Conservation (phyloP, 2,329 filamentous ascomycete genomes). For the Fusarium marasasianum region DNA sequence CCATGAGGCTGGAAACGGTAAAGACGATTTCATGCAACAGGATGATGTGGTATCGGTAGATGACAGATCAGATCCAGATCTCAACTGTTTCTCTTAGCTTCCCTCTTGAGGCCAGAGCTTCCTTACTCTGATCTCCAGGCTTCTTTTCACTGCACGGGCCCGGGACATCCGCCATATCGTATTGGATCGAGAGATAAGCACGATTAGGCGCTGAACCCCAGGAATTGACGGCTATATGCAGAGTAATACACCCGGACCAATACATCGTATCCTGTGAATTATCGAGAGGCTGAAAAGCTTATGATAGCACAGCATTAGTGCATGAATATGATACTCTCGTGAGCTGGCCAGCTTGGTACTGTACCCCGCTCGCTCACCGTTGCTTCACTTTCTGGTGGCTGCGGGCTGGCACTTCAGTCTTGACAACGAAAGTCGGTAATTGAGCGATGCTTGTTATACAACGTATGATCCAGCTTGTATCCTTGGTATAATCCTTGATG, state of each 20-base stretch:
- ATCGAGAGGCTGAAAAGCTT: background rate
- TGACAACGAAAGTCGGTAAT: background rate
- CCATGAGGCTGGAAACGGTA: slow-evolving; percentile 8
- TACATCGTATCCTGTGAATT: background rate
- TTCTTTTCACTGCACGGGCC: background rate
- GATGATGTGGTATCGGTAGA: background rate
- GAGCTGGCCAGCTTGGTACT: background rate
- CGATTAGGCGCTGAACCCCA: background rate
- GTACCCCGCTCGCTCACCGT: slow-evolving; percentile 14
- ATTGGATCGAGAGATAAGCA: background rate
- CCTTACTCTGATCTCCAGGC: background rate
- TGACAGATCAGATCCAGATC: slow-evolving; percentile 14
- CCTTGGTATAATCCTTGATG: background rate
- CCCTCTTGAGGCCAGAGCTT: background rate
- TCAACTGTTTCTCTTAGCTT: background rate
- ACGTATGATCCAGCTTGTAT: background rate
- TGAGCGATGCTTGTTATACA: background rate
- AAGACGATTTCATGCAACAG: slow-evolving; percentile 1
- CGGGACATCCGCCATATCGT: background rate
- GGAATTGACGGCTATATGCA: background rate
- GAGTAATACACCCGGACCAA: slow-evolving; percentile 7
- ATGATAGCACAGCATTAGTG: background rate
- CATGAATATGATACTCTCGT: background rate
- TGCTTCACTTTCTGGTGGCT: slow-evolving; percentile 1
- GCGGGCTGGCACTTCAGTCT: background rate